Percentiles rank a stretch among this genome's conserved stretches.
phyloP scores from a whole-genome alignment of 495 filamentous ascomycete genomes.

The Penicillium robsamsonii region DNA sequence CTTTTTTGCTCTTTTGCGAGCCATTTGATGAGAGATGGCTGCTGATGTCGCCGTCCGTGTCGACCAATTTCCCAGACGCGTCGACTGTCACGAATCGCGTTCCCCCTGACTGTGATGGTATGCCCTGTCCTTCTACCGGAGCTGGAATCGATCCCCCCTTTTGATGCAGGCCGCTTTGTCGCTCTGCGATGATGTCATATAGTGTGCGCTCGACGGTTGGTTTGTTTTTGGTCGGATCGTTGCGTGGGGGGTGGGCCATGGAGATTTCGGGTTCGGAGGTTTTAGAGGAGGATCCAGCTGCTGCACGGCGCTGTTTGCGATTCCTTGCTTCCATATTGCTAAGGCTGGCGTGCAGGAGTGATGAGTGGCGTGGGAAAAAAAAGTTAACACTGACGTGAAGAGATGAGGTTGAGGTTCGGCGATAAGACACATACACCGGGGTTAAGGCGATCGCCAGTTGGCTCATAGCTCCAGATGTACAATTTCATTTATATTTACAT shows the following conservation, averaged over 20 bases:
- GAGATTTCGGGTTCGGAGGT: conserved; percentile 29
- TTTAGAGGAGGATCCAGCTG: conserved; percentile 22
- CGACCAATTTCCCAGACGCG: conserved; percentile 33
- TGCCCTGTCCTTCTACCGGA: conserved; percentile 5
- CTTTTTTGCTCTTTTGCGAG: conserved; percentile 3
- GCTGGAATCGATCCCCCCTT: neutral
- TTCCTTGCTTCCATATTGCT: conserved; percentile 41
- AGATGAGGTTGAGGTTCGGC: conserved; percentile 19
- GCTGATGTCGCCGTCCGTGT: conserved; percentile 26
- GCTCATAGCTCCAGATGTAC: neutral
- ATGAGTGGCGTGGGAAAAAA: neutral
- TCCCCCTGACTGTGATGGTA: conserved; percentile 18
- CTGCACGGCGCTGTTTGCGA: conserved; percentile 51
- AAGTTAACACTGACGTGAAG: conserved; percentile 15
- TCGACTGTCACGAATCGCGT: conserved; percentile 43
- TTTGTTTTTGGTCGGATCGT: conserved; percentile 29
- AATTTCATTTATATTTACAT: neutral
- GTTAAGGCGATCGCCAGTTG: conserved; percentile 7
- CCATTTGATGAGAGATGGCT: conserved; percentile 12
- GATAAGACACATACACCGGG: conserved; percentile 8
- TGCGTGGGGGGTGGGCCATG: conserved; percentile 36
- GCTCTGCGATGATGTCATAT: conserved; percentile 50
- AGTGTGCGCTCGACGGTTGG: conserved; percentile 42
- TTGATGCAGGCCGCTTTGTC: conserved; percentile 37
- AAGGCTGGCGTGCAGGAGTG: neutral